Percentiles rank a stretch among this genome's conserved stretches.
phyloP scores from a whole-genome alignment of 2,329 filamentous ascomycete genomes.

The Diaporthe citriasiana region DNA sequence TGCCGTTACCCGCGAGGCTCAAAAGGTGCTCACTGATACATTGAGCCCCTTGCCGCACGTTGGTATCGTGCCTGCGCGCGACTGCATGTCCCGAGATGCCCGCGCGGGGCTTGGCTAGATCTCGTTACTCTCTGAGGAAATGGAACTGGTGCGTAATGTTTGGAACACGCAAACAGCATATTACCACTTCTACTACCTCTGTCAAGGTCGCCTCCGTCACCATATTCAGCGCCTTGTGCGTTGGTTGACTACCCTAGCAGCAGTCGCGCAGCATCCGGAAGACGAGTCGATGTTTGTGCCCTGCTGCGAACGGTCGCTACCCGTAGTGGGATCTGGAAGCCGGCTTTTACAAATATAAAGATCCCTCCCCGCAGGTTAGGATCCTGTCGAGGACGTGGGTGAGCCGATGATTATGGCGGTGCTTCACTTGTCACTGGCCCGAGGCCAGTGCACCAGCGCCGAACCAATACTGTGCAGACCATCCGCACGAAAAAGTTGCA shows the following conservation, averaged over 20 bases:
- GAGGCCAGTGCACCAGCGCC: background rate
- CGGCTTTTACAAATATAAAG: constrained; percentile 4
- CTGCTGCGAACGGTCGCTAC: background rate
- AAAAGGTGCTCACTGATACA: background rate
- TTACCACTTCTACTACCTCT: background rate
- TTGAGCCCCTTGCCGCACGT: constrained; percentile 1
- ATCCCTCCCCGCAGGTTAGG: background rate
- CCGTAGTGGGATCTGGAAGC: background rate
- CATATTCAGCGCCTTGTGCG: background rate
- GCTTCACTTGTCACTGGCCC: constrained; percentile 14
- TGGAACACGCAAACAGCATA: background rate
- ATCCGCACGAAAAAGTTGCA: constrained; percentile 11
- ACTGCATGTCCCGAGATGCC: constrained; percentile 9
- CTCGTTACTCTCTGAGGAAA: background rate
- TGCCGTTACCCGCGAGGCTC: background rate
- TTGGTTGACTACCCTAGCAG: background rate
- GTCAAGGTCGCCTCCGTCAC: background rate
- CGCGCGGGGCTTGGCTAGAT: constrained; percentile 7
- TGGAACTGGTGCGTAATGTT: background rate
- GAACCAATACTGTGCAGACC: constrained; percentile 14
- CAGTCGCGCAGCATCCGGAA: background rate
- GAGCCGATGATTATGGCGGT: background rate
- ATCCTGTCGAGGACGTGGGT: background rate
- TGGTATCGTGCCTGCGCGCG: background rate
- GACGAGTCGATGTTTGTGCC: background rate